Conservation (phyloP, 805 yeast species). For the Starmera caribaea region DNA sequence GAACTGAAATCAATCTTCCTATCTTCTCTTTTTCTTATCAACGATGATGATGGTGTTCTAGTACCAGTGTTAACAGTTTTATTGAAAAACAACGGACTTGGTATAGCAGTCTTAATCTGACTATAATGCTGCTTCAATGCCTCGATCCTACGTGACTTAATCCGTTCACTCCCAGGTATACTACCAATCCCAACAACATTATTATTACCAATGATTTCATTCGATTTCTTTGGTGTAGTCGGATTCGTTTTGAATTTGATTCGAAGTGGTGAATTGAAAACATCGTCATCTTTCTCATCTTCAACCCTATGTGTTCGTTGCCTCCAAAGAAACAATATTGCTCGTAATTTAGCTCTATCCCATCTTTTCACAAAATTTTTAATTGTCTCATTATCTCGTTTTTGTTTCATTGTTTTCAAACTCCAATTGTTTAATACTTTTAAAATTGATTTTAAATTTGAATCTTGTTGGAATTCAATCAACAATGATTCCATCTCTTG, state of each 20-base stretch:
- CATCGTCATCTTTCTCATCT: constrained; percentile 9
- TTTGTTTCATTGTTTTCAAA: constrained; percentile 21
- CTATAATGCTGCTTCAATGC: constrained; percentile 26
- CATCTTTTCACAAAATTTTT: constrained; percentile 25
- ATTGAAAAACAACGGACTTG: constrained; percentile 23
- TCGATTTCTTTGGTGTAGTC: constrained; percentile 16
- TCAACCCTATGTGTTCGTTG: neutral
- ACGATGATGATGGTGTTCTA: no score
- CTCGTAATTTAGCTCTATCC: constrained; percentile 29
- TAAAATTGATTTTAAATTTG: constrained; percentile 13
- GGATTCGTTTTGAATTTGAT: neutral
- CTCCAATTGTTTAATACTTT: constrained; percentile 24
- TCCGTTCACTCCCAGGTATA: constrained; percentile 28
- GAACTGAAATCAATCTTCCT: neutral
- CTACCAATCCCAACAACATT: constrained; percentile 6
- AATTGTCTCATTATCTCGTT: constrained; percentile 25
- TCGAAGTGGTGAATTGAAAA: constrained; percentile 12
- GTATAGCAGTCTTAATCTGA: constrained; percentile 24
- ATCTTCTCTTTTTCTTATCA: neutral
- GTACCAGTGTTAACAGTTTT: no score
- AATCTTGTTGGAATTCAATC: constrained; percentile 15
- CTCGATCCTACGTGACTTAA: constrained; percentile 25
- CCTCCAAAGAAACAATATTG: constrained; percentile 26
- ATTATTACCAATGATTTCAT: constrained; percentile 3
- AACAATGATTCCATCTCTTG: constrained; percentile 10